Conservation (phyloP, 2,329 filamentous ascomycete species). For the Trichoderma citrinoviride region DNA sequence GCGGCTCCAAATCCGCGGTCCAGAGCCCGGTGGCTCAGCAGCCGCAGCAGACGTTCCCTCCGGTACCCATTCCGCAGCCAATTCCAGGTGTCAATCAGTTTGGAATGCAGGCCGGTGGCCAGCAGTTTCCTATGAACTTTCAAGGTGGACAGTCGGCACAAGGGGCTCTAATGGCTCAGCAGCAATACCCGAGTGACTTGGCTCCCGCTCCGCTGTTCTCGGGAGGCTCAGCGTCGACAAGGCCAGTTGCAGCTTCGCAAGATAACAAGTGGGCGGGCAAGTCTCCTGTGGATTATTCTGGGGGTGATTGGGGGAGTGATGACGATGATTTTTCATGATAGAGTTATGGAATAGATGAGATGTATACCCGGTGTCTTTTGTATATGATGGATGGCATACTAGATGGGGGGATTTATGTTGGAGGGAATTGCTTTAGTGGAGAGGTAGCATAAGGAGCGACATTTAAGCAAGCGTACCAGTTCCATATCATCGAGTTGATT, state of each 20-base stretch:
- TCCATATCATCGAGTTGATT: too few species aligned
- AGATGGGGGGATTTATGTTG: neutral
- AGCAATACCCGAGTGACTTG: neutral
- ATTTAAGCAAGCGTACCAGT: too few species aligned
- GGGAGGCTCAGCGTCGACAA: neutral
- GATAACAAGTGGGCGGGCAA: slow-evolving; percentile 28
- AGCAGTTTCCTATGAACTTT: slow-evolving; percentile 7
- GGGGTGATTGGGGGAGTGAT: slow-evolving; percentile 31
- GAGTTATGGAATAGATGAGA: neutral
- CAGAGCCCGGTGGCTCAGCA: slow-evolving; percentile 14
- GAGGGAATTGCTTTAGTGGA: neutral
- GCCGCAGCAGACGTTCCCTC: slow-evolving; percentile 3
- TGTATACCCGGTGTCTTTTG: slow-evolving; percentile 6
- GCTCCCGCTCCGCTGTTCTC: slow-evolving; percentile 20
- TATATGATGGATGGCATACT: neutral
- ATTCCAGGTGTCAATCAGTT: slow-evolving; percentile 1
- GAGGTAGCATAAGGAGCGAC: too few species aligned
- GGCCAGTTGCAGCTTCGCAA: neutral
- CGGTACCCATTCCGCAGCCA: neutral
- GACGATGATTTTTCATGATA: slow-evolving; percentile 10
- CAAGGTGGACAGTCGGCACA: slow-evolving; percentile 17
- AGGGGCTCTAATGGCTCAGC: neutral
- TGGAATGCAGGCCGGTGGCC: neutral
- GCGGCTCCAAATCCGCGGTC: slow-evolving; percentile 23
- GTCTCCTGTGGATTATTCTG: slow-evolving; percentile 31